These are phyloP conservation scores for Plasmodium gaboni DNA, from an alignment of 169 alveolate genomes.

Conservation along the genomic window DNA sequence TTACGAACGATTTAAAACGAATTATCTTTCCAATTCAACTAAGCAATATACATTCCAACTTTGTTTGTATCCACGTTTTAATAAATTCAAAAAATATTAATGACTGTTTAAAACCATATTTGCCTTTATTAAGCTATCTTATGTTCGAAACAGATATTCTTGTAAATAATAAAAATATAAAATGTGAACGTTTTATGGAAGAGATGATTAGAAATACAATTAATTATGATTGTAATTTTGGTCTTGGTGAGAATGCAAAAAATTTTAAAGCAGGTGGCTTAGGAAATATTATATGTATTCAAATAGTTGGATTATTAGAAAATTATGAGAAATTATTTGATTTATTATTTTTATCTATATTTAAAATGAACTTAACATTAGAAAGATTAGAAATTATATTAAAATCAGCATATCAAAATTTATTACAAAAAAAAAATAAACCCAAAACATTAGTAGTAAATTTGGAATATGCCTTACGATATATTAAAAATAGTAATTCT, in stretches of 20 bases:
- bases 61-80: constrained; percentile 79
- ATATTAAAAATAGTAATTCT: constrained; percentile 22
- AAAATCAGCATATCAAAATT: constrained; percentile 68
- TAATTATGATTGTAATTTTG: constrained; percentile 78
- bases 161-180: constrained; percentile 39
- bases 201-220: constrained; percentile 77
- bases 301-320: constrained; percentile 74
- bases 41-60: constrained; percentile 81
- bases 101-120: constrained; percentile 61
- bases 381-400: constrained; percentile 60
- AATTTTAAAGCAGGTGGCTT: constrained; percentile 73
- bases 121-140: constrained; percentile 77
- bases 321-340: constrained; percentile 77
- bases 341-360: constrained; percentile 53
- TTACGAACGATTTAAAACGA: constrained; percentile 44
- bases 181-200: constrained; percentile 76
- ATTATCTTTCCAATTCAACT: constrained; percentile 78
- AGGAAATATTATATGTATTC: constrained; percentile 66
- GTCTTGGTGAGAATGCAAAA: constrained; percentile 75
- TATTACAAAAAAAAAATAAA: constrained; percentile 60
- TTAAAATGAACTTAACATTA: constrained; percentile 28
- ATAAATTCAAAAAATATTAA: constrained; percentile 69
- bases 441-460: constrained; percentile 51
- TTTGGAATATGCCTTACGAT: constrained; percentile 61
- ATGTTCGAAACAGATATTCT: constrained; percentile 79